Evolutionary conservation across 148 eudicot species (phyloP).

Genomic region (Camellia japonica): DNA sequence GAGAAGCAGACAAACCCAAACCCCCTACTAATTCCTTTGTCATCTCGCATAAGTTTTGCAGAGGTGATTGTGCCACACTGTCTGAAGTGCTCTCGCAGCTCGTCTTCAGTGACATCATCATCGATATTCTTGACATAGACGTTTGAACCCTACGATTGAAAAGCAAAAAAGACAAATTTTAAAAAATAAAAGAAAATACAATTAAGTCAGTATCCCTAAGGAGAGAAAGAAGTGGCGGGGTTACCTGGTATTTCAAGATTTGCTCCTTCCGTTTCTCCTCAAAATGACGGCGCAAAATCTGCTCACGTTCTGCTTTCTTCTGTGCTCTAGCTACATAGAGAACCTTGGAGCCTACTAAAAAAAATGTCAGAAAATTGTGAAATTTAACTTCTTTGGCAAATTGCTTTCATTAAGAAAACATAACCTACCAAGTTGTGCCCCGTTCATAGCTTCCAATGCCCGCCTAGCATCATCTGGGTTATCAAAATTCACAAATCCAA

Average conservation of each 20-base stretch:
- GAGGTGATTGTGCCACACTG: conserved; percentile 79
- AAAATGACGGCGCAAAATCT: conserved; percentile 50
- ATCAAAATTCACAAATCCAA: conserved; percentile 78
- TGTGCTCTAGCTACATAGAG: conserved; percentile 78
- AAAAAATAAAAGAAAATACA: neutral
- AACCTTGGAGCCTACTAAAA: conserved; percentile 57
- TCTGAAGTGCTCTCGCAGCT: conserved; percentile 59
- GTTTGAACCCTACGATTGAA: conserved; percentile 55
- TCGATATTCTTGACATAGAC: conserved; percentile 71
- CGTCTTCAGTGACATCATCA: conserved; percentile 64
- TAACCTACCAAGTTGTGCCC: conserved; percentile 53
- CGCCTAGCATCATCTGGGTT: conserved; percentile 57
- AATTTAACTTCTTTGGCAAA: neutral
- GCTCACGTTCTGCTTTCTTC: conserved; percentile 75
- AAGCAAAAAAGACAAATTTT: neutral
- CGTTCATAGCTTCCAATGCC: conserved; percentile 73
- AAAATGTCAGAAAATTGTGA: conserved; percentile 13
- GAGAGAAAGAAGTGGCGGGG: neutral
- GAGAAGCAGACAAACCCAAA: conserved; percentile 85
- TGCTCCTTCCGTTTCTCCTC: conserved; percentile 73
- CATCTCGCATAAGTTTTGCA: conserved; percentile 64
- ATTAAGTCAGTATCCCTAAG: neutral
- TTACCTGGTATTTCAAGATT: conserved; percentile 61
- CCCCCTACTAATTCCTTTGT: conserved; percentile 67
- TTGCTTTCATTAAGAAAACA: neutral